Percentiles rank a stretch among this genome's conserved stretches.
phyloP scores from a whole-genome alignment of 202 grass and related monocot genomes.

The Zoysia matrella region DNA sequence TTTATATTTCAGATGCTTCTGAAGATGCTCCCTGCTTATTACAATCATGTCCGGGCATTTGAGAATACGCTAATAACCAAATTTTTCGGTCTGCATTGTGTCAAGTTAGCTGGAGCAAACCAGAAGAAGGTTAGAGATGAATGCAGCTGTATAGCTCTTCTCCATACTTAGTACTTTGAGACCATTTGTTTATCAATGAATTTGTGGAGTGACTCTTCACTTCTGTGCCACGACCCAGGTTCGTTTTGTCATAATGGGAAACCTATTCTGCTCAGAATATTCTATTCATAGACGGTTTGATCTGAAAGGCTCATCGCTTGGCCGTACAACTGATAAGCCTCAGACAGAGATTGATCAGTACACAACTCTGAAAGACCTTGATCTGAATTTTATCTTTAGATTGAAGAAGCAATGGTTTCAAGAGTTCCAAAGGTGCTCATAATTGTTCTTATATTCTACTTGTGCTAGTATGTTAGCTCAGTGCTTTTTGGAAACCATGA shows the following conservation, averaged over 20 bases:
- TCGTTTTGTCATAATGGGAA: slow-evolving; percentile 75
- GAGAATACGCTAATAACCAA: slow-evolving; percentile 94
- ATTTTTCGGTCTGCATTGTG: slow-evolving; percentile 95
- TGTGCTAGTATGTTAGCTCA: slow-evolving; percentile 13
- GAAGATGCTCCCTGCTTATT: slow-evolving; percentile 98
- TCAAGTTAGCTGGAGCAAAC: slow-evolving; percentile 84
- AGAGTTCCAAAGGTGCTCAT: slow-evolving; percentile 80
- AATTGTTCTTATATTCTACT: slow-evolving; percentile 19
- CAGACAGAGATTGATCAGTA: too few species aligned
- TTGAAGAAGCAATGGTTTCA: slow-evolving; percentile 41
- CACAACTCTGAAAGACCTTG: too few species aligned
- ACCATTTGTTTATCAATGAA: not conserved
- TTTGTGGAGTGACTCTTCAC: slow-evolving; percentile 34
- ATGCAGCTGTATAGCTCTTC: slow-evolving; percentile 23
- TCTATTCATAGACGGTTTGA: too few species aligned
- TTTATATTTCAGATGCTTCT: slow-evolving; percentile 78
- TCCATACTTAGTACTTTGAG: slow-evolving; percentile 18
- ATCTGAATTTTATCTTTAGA: too few species aligned
- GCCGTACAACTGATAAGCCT: too few species aligned
- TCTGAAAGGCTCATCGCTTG: too few species aligned
- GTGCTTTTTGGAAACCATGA: not conserved
- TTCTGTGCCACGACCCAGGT: slow-evolving; percentile 62
- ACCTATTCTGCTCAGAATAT: too few species aligned
- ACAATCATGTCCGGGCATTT: slow-evolving; percentile 86
- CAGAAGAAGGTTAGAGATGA: slow-evolving; percentile 94